phyloP scores from a whole-genome alignment of 306 rosid genomes.

The Mimosa bimucronata region DNA sequence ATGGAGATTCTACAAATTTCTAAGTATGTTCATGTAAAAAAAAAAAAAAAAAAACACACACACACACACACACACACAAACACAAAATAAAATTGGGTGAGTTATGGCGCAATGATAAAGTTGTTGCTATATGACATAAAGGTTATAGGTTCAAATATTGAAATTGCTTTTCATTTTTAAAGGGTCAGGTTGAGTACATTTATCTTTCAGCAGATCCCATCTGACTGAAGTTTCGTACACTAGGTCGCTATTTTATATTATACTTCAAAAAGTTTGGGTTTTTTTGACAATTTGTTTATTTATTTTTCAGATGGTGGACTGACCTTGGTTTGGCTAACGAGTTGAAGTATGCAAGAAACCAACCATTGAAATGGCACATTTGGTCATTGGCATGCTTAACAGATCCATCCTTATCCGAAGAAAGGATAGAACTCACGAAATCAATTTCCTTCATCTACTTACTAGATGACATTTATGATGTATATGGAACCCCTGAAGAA shows the following conservation, averaged over 20 bases:
- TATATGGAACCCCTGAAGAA: slow-evolving; percentile 62
- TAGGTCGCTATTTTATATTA: no score
- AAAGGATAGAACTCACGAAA: slow-evolving; percentile 74
- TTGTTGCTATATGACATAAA: no score
- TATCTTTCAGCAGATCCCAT: no score
- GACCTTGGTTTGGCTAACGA: slow-evolving; percentile 57
- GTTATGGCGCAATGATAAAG: no score
- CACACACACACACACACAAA: no score
- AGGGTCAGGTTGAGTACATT: no score
- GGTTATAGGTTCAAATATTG: no score
- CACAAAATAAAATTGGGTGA: no score
- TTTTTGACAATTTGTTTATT: background rate
- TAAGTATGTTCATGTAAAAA: slow-evolving; percentile 37
- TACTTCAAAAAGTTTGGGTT: background rate
- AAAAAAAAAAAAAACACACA: no score
- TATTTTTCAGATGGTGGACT: slow-evolving; percentile 61
- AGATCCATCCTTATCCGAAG: slow-evolving; percentile 53
- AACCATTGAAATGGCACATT: slow-evolving; percentile 76
- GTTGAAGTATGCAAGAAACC: slow-evolving; percentile 57
- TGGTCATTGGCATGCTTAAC: slow-evolving; percentile 60
- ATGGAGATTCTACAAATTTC: slow-evolving; percentile 51
- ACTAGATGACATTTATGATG: slow-evolving; percentile 71
- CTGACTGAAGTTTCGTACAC: no score
- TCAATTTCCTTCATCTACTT: slow-evolving; percentile 65
- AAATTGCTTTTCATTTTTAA: no score